Percentiles rank a stretch among this genome's conserved stretches.
Conservation (phyloP, 2,329 filamentous ascomycete genomes). For the Aspergillus viridinutans region DNA sequence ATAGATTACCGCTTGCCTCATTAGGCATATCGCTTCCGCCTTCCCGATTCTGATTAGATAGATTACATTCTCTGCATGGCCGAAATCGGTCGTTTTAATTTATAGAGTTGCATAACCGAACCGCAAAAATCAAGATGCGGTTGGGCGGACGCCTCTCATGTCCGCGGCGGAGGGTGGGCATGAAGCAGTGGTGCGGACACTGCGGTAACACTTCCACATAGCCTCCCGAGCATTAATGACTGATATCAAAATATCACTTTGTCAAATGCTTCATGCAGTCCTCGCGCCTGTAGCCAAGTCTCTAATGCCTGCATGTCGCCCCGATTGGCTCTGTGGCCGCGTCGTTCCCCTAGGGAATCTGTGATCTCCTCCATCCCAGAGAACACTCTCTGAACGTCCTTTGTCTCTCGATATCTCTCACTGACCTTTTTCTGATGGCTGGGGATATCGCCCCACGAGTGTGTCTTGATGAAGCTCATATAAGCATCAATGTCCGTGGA, state of each 20-base stretch:
- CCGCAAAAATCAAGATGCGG: no score
- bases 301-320: conserved; percentile 35
- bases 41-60: no score
- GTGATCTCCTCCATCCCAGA: conserved; percentile 32
- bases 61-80: no score
- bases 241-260: conserved; percentile 27
- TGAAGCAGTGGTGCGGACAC: no score
- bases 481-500: conserved; percentile 52
- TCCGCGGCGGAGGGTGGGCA: no score
- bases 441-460: conserved; percentile 61
- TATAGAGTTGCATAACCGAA: no score
- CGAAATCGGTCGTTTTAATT: no score
- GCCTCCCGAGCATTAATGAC: background rate
- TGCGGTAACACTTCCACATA: background rate
- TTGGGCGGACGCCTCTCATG: no score
- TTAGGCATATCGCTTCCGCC: no score
- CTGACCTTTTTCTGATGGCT: conserved; percentile 60
- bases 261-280: conserved; percentile 28
- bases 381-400: conserved; percentile 23
- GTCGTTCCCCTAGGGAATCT: conserved; percentile 28
- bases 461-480: conserved; percentile 61
- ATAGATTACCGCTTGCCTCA: no score
- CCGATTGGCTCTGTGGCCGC: conserved; percentile 30
- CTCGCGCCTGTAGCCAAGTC: conserved; percentile 23
- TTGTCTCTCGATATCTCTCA: conserved; percentile 48